phyloP scores from a whole-genome alignment of 139 green algal species.

The Micromonas commoda region DNA sequence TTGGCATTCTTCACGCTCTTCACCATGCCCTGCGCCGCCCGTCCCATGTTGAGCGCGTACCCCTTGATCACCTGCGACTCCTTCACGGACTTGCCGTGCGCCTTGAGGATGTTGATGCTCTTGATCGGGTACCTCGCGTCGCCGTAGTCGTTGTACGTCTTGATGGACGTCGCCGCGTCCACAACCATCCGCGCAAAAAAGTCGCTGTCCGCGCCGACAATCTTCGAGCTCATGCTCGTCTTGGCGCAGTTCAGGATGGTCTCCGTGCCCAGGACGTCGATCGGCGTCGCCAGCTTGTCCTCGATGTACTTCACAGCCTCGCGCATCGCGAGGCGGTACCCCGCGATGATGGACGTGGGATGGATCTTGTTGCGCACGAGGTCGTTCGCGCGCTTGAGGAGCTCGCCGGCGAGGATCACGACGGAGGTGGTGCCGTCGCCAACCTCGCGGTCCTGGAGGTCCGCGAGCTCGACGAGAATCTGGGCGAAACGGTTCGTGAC shows the following conservation, averaged over 20 bases:
- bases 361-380: slow-evolving; percentile 93
- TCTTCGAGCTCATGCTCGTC: slow-evolving; percentile 93
- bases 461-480: slow-evolving; percentile 98
- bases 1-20: slow-evolving; percentile 42
- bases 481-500: slow-evolving; percentile 41
- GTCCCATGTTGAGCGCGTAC: slow-evolving; percentile 88
- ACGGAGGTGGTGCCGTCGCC: slow-evolving; percentile 96
- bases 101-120: slow-evolving; percentile 98
- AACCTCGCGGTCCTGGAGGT: slow-evolving; percentile 96
- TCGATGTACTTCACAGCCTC: slow-evolving; percentile 93
- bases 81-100: slow-evolving; percentile 78
- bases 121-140: slow-evolving; percentile 72
- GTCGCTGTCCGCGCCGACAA: slow-evolving; percentile 73
- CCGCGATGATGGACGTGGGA: slow-evolving; percentile 94
- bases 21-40: slow-evolving; percentile 54
- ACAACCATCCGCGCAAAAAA: slow-evolving; percentile 74
- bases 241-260: slow-evolving; percentile 76
- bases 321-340: slow-evolving; percentile 90
- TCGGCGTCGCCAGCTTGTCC: slow-evolving; percentile 65
- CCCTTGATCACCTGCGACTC: slow-evolving; percentile 85
- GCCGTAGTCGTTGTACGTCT: slow-evolving; percentile 27
- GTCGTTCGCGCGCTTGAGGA: slow-evolving; percentile 89
- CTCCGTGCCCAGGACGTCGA: slow-evolving; percentile 70
- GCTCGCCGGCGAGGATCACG: slow-evolving; percentile 95
- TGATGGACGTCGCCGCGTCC: background rate